phyloP scores from a whole-genome alignment of 2,329 filamentous ascomycete genomes.

The Fusarium sp. region DNA sequence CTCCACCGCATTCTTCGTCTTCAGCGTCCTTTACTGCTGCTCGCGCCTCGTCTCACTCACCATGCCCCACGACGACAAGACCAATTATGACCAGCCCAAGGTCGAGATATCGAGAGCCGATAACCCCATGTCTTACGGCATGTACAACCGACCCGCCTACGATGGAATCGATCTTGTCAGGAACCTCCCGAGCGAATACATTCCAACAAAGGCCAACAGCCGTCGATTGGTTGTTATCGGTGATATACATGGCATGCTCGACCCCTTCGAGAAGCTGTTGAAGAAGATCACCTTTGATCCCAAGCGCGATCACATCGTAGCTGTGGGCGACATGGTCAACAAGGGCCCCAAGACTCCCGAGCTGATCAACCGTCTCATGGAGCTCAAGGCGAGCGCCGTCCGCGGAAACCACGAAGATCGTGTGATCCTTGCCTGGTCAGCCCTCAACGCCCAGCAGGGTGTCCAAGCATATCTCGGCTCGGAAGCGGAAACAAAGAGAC shows the following conservation, averaged over 20 bases:
- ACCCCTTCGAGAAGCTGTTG: conserved; percentile 75
- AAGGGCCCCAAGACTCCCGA: conserved; percentile 88
- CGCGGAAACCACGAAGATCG: conserved; percentile 95
- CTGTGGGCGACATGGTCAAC: conserved; percentile 83
- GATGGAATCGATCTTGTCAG: conserved; percentile 47
- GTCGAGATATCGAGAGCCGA: conserved; percentile 46
- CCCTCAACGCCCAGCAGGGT: conserved; percentile 41
- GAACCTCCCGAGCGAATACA: conserved; percentile 45
- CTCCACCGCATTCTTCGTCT: conserved; percentile 49
- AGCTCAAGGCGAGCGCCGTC: conserved; percentile 81
- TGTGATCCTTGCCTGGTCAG: conserved; percentile 74
- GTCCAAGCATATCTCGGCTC: conserved; percentile 45
- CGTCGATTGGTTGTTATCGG: conserved; percentile 84
- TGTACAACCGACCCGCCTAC: conserved; percentile 54
- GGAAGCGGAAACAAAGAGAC: conserved; percentile 44
- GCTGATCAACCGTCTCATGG: conserved; percentile 81
- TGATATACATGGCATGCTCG: conserved; percentile 90
- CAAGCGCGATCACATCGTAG: conserved; percentile 75
- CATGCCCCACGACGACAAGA: conserved; percentile 20
- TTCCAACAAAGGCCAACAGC: conserved; percentile 52
- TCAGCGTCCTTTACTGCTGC: conserved; percentile 50
- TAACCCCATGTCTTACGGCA: conserved; percentile 56
- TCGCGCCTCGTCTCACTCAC: conserved; percentile 48
- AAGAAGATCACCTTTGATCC: conserved; percentile 72
- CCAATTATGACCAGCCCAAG: conserved; percentile 11